Conservation (phyloP, 805 yeast species). For the Henningerozyma blattae region DNA sequence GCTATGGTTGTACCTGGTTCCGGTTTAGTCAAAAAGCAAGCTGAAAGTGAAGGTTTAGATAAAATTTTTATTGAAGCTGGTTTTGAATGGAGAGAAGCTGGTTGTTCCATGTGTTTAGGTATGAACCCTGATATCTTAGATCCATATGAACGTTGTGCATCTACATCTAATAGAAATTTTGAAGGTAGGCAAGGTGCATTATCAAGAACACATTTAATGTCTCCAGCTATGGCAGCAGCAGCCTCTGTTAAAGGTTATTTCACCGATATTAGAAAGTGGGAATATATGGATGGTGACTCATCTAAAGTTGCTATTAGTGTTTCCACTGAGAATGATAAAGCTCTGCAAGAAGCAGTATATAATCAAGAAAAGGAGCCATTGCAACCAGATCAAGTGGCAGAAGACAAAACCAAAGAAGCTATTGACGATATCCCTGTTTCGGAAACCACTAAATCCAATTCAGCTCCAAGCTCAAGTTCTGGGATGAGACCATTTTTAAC, state of each 20-base stretch:
- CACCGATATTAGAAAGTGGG: conserved; percentile 77
- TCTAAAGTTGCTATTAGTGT: conserved; percentile 40
- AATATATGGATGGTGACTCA: conserved; percentile 45
- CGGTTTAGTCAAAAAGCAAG: conserved; percentile 85
- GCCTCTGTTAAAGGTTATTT: conserved; percentile 90
- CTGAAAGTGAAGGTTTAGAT: conserved; percentile 90
- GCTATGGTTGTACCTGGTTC: conserved; percentile 97
- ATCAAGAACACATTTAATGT: conserved; percentile 94
- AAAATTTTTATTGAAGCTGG: conserved; percentile 86
- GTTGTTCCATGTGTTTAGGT: conserved; percentile 98
- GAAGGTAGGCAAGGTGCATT: conserved; percentile 98
- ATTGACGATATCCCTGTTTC: conserved; percentile 52
- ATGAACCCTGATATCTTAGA: conserved; percentile 96
- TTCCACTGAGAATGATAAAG: conserved; percentile 36
- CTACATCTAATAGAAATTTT: conserved; percentile 96
- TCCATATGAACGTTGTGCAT: conserved; percentile 96
- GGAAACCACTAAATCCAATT: conserved; percentile 25
- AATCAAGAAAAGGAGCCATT: conserved; percentile 42
- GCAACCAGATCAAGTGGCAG: conserved; percentile 31
- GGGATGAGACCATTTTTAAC: conserved; percentile 69
- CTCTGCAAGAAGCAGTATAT: conserved; percentile 56
- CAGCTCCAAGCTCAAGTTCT: conserved; percentile 21
- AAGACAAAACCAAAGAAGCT: conserved; percentile 41
- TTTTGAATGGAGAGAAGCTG: conserved; percentile 99
- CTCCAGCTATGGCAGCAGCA: conserved; percentile 99